These are phyloP conservation scores for Pilobolus umbonatus DNA, from an alignment of 192 early-diverging fungal genomes.

Conservation along the genomic window DNA sequence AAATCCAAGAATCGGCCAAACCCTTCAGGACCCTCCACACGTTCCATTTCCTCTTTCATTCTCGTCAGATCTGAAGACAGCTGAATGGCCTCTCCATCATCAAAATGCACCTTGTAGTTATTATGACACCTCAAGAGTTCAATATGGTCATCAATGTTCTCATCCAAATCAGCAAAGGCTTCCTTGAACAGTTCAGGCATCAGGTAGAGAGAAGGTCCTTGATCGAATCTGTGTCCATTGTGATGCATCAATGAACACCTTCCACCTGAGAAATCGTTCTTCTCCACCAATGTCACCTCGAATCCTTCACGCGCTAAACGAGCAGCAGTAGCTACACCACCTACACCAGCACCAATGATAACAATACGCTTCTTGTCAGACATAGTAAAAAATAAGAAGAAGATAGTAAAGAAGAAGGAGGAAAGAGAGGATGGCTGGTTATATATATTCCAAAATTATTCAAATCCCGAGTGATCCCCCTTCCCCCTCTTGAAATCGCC, in stretches of 20 bases:
- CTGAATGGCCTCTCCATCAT: conserved; percentile 41
- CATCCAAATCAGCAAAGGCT: conserved; percentile 44
- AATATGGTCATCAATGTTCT: conserved; percentile 39
- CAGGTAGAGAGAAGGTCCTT: conserved; percentile 54
- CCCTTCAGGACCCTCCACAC: conserved; percentile 36
- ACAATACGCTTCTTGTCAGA: conserved; percentile 34
- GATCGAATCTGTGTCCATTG: conserved; percentile 52
- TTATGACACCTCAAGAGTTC: conserved; percentile 42
- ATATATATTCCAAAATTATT: too few species aligned
- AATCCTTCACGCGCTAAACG: conserved; percentile 39
- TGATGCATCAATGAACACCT: conserved; percentile 47
- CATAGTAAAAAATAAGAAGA: conserved; percentile 12
- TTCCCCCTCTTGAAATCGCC: too few species aligned
- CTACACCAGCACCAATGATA: conserved; percentile 51
- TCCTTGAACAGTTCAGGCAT: conserved; percentile 52
- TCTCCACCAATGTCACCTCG: conserved; percentile 42
- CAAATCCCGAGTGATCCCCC: too few species aligned
- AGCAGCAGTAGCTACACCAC: conserved; percentile 50
- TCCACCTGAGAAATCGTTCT: conserved; percentile 49
- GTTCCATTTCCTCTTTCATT: conserved; percentile 49
- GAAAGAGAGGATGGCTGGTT: not conserved
- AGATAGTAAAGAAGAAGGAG: conserved; percentile 4
- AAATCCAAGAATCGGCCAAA: conserved; percentile 38
- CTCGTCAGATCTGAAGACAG: conserved; percentile 43
- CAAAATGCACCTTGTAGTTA: conserved; percentile 53